Base-by-base conservation (phyloP, 2,329 filamentous ascomycete species). In the Botrytis medusae region DNA sequence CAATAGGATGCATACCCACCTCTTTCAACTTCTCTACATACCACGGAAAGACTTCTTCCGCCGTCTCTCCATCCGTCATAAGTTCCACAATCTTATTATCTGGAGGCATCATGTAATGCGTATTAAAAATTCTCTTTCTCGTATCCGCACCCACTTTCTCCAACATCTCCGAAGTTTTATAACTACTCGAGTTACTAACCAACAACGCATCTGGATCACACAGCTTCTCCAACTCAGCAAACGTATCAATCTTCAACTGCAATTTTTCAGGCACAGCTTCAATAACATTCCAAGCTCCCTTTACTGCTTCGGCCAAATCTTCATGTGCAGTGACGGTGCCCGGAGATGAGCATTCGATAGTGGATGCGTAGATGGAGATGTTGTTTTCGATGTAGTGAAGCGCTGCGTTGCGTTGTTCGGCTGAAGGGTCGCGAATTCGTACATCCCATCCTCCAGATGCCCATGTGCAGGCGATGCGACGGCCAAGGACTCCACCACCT, bases 111-210 rank as follows among this genome's bases (percentile, higher is more conserved):
- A 83, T 85, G 51, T 82, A 84, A 76, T 86, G 84, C 6, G 82
- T 81, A 72, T 84, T 86, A 40, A 85, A 75, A 29, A 86, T 76
- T 2, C 84, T 79, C 0, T 78, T 76, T 10, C 77, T 77, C 20
- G 83, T 77, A 42, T 79, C 81, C 14, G 83, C 64, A 0, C 73
- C 74, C 34, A 85, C 71, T 0, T 86, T 84, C 71, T 85, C 84
- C 0, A 79, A 78, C 0, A 86, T 84, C 68, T 85, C 84, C 0
- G 79, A 79, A 32, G 83, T 84, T 10, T 82, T 81, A 74, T 84
- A 85, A 69, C 84, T 85, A 73, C 84, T 85, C 0, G 85, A 86
- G 70, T 86, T 86, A 0, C 84, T 85, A 0, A 83, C 84, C 62
- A 86, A 82, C 9, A 85, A 83, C 0, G 82, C 82, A 0, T 82